phyloP scores from a whole-genome alignment of 225 moss, liverwort and hornwort species.

The Bryoerythrophyllum caledonicum region DNA sequence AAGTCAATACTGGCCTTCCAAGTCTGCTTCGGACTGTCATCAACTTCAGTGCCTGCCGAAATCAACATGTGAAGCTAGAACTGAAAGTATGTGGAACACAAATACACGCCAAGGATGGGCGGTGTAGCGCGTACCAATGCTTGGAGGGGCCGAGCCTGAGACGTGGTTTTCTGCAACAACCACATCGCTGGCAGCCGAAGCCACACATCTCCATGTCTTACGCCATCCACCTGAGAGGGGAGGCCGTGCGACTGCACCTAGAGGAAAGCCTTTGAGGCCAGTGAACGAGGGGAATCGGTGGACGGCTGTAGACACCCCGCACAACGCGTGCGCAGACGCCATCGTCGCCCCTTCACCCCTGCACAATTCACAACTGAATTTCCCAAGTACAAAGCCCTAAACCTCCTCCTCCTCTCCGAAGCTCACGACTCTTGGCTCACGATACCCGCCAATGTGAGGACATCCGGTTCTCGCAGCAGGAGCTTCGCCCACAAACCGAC shows the following conservation, averaged over 20 bases:
- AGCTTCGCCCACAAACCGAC: too few species aligned
- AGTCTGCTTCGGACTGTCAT: constrained; percentile 53
- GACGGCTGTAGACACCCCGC: constrained; percentile 48
- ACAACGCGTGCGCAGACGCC: constrained; percentile 56
- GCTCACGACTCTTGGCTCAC: background rate
- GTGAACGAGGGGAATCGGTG: constrained; percentile 36
- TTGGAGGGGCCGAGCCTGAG: constrained; percentile 8
- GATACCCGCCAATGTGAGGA: too few species aligned
- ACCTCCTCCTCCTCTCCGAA: background rate
- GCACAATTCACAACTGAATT: constrained; percentile 23
- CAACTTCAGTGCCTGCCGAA: constrained; percentile 37
- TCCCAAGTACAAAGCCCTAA: background rate
- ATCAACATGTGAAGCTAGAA: background rate
- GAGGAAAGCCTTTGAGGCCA: constrained; percentile 27
- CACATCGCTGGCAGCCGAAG: constrained; percentile 35
- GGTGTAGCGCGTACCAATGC: constrained; percentile 17
- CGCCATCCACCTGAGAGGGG: constrained; percentile 22
- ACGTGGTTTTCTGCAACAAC: constrained; percentile 25
- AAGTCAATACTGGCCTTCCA: constrained; percentile 99
- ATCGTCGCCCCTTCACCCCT: constrained; percentile 17
- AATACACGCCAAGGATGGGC: background rate
- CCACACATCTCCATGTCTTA: constrained; percentile 23
- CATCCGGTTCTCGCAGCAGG: too few species aligned
- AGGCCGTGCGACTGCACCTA: constrained; percentile 6
- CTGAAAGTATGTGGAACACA: background rate